phyloP scores from a whole-genome alignment of 2,329 filamentous ascomycete species.

The Fusarium ambrosium region DNA sequence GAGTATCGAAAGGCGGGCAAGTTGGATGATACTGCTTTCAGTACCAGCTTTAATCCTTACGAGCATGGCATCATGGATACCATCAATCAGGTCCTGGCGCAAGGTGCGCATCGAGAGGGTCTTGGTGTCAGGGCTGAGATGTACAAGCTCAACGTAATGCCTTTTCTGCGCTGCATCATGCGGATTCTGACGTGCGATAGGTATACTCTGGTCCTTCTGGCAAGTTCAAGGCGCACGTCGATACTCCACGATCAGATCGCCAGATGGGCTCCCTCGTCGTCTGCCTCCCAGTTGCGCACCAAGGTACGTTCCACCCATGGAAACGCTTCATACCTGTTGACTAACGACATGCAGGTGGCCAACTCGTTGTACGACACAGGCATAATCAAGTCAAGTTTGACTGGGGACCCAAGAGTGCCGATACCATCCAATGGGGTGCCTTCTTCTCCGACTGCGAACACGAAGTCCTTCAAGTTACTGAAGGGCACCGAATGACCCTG shows the following conservation, averaged over 20 bases:
- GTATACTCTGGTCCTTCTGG: neutral
- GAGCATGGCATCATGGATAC: neutral
- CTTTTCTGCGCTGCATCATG: rapidly evolving
- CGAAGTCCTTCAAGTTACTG: neutral
- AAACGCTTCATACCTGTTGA: too few species aligned
- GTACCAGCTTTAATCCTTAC: neutral
- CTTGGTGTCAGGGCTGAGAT: slow-evolving; percentile 36
- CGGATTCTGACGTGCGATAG: neutral
- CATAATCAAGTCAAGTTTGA: neutral
- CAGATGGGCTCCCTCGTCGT: neutral
- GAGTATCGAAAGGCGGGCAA: neutral
- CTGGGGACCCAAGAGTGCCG: slow-evolving; percentile 5
- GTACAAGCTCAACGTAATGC: neutral
- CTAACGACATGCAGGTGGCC: neutral
- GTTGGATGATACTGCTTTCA: neutral
- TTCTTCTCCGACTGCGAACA: slow-evolving; percentile 2
- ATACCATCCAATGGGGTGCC: neutral
- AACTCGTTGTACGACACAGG: neutral
- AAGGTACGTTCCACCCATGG: neutral
- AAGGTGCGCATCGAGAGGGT: slow-evolving; percentile 20
- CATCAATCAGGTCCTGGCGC: slow-evolving; percentile 14
- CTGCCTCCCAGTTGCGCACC: neutral
- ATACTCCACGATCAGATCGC: neutral
- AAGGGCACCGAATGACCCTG: neutral
- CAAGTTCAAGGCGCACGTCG: neutral